These are phyloP conservation scores for Candida anglica DNA, from an alignment of 805 yeast genomes.

Conservation along the genomic window DNA sequence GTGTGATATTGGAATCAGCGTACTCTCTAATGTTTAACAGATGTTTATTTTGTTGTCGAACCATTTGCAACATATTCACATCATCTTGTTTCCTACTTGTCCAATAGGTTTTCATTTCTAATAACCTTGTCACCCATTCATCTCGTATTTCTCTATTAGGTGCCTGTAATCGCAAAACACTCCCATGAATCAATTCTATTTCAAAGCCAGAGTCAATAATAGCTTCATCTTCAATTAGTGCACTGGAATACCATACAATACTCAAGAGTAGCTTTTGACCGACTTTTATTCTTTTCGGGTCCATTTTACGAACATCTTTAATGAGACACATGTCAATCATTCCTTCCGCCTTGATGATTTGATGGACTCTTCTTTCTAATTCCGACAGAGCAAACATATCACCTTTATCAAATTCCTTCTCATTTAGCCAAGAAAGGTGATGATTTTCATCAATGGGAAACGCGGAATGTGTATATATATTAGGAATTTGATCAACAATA, in stretches of 20 bases:
- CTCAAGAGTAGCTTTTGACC: slow-evolving; percentile 25
- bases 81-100: slow-evolving; percentile 39
- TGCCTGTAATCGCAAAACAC: slow-evolving; percentile 51
- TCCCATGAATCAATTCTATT: slow-evolving; percentile 45
- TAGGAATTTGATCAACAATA: slow-evolving; percentile 23
- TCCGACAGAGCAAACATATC: slow-evolving; percentile 66
- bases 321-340: slow-evolving; percentile 58
- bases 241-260: slow-evolving; percentile 26
- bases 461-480: slow-evolving; percentile 47
- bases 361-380: slow-evolving; percentile 55
- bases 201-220: slow-evolving; percentile 50
- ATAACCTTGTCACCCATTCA: slow-evolving; percentile 62
- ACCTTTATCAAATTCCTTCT: slow-evolving; percentile 38
- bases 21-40: slow-evolving; percentile 50
- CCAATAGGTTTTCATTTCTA: slow-evolving; percentile 57
- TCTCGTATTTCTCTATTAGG: slow-evolving; percentile 45
- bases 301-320: slow-evolving; percentile 31
- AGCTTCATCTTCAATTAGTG: slow-evolving; percentile 20
- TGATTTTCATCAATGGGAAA: slow-evolving; percentile 46
- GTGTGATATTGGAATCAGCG: slow-evolving; percentile 51
- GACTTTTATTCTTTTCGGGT: slow-evolving; percentile 12
- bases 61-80: slow-evolving; percentile 23
- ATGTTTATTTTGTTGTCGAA: slow-evolving; percentile 44
- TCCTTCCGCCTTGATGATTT: slow-evolving; percentile 54
- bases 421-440: slow-evolving; percentile 61